Percentiles rank a stretch among this genome's conserved stretches.
Conservation (phyloP, 768 basidiomycete species). For the Paxillus ammoniavirescens region DNA sequence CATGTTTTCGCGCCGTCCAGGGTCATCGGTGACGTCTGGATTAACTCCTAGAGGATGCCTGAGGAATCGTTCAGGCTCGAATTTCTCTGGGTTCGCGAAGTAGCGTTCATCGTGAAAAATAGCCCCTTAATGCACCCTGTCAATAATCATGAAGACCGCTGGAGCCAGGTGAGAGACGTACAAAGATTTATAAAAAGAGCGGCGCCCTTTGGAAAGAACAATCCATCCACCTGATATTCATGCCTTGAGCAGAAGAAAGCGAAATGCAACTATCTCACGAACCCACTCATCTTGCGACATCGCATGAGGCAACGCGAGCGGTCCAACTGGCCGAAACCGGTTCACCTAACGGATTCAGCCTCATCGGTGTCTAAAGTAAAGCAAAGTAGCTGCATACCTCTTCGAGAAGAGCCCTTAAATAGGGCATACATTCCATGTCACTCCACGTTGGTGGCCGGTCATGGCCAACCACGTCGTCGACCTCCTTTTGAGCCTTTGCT, state of each 20-base stretch:
- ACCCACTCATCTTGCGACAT: conserved; percentile 8
- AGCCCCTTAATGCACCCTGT: conserved; percentile 11
- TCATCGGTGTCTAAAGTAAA: not conserved
- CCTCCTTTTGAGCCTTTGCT: not conserved
- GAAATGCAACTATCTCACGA: not conserved
- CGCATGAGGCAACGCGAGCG: conserved; percentile 14
- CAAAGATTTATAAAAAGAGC: conserved; percentile 26
- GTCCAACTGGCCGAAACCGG: conserved; percentile 17
- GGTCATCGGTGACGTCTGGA: conserved; percentile 17
- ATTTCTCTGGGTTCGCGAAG: conserved; percentile 22
- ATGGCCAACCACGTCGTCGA: not conserved
- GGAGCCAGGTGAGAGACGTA: conserved; percentile 2
- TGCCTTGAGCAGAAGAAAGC: not conserved
- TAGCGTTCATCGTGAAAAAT: conserved; percentile 25
- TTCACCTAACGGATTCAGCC: conserved; percentile 7
- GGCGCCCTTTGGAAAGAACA: conserved; percentile 21
- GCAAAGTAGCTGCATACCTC: conserved; percentile 7
- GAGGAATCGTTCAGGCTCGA: conserved; percentile 26
- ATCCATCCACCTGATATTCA: conserved; percentile 13
- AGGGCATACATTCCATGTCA: conserved; percentile 12
- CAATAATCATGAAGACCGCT: not conserved
- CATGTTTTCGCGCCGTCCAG: conserved; percentile 15
- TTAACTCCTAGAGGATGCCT: conserved; percentile 14
- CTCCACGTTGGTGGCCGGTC: conserved; percentile 8
- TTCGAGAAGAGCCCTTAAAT: conserved; percentile 14